Base-by-base conservation (phyloP, 108 stramenopile species). In the Pseudonitzschia multistriata region DNA sequence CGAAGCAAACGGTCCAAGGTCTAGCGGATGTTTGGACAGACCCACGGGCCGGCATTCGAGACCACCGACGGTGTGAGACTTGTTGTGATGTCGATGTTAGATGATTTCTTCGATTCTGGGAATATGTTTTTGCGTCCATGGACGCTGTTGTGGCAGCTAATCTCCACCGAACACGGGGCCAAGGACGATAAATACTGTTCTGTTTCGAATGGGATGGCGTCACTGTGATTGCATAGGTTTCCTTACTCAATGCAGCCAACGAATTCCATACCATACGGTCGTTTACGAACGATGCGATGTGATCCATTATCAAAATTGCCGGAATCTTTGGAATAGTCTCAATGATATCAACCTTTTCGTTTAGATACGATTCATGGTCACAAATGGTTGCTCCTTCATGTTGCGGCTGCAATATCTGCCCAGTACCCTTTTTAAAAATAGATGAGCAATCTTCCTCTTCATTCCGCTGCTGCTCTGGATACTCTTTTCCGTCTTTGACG, bases 101-200 rank as follows among this genome's bases (percentile, higher is more conserved):
- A n/a, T n/a, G n/a, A n/a, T n/a, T n/a, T n/a, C n/a, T n/a, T n/a
- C n/a, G n/a, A n/a, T n/a, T n/a, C n/a, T n/a, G n/a, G n/a, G n/a
- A n/a, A n/a, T n/a, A n/a, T n/a, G n/a, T n/a, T n/a, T n/a, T n/a
- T n/a, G n/a, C n/a, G 1, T n/a, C 24, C 22, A 22, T 53, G 52
- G 52, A 8, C 8, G 52, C 22, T 53, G 19, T 53, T 53, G 24
- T 24, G 0, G 22, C 19, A 17, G 49, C 49, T n/a, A n/a, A n/a
- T 27, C 66, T 47, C 49, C 35, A 67, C 15, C 66, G 66, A 34
- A 67, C 33, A 8, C 49, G 47, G 7, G 66, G 66, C 66, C 66
- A 67, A 13, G 66, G 66, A 8, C 48, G 49, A 19, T 28, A 28
- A 2, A 33, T n/a, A n/a, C n/a, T n/a, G n/a, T n/a, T n/a, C n/a